Percentiles rank a stretch among this genome's conserved stretches.
phyloP scores from a whole-genome alignment of 208 protist genomes.

The Crithidia brevicula region DNA sequence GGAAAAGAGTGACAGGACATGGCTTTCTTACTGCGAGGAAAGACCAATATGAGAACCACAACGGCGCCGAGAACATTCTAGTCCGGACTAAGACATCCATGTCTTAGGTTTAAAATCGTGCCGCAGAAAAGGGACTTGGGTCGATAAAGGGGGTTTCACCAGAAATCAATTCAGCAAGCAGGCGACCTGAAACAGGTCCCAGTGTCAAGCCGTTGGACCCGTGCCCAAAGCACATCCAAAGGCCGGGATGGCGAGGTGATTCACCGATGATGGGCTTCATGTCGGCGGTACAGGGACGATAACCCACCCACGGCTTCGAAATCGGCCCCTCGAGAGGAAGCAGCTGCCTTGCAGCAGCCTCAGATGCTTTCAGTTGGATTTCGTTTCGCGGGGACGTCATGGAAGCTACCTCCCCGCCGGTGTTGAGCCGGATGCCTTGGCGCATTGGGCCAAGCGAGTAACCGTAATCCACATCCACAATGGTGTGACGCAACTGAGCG shows the following conservation, averaged over 20 bases:
- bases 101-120: slow-evolving; percentile 25
- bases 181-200: slow-evolving; percentile 20
- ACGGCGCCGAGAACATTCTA: too few species aligned
- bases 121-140: slow-evolving; percentile 23
- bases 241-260: slow-evolving; percentile 16
- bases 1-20: too few species aligned
- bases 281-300: slow-evolving; percentile 31
- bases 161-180: slow-evolving; percentile 30
- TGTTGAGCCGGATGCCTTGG: slow-evolving; percentile 31
- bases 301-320: slow-evolving; percentile 23
- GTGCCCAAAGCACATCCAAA: slow-evolving; percentile 38
- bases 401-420: slow-evolving; percentile 31
- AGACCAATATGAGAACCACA: too few species aligned
- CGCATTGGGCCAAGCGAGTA: slow-evolving; percentile 27
- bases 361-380: slow-evolving; percentile 20
- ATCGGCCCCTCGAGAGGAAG: slow-evolving; percentile 23
- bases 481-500: slow-evolving; percentile 17
- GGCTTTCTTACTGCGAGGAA: too few species aligned
- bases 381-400: slow-evolving; percentile 15
- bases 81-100: too few species aligned
- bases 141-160: slow-evolving; percentile 36
- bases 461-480: slow-evolving; percentile 33
- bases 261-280: slow-evolving; percentile 39
- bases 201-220: slow-evolving; percentile 31
- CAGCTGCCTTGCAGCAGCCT: slow-evolving; percentile 16